Conservation (phyloP, 2,329 filamentous ascomycete genomes). For the Calonectria hongkongensis region DNA sequence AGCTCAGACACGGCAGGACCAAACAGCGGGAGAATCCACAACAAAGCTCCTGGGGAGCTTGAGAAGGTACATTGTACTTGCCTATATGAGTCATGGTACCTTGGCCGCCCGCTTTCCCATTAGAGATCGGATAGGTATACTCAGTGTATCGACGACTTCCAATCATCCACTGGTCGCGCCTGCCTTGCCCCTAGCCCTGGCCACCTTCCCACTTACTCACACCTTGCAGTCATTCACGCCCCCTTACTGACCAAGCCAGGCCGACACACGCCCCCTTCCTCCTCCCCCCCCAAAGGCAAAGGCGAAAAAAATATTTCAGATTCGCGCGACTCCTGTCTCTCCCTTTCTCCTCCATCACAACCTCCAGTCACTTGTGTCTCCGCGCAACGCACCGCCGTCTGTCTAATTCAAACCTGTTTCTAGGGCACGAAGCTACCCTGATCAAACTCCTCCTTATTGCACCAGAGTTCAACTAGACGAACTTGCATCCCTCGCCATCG, state of each 20-base stretch:
- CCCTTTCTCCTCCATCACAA: slow-evolving; percentile 65
- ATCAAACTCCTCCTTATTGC: slow-evolving; percentile 74
- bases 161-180: slow-evolving; percentile 41
- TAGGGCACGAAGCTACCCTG: slow-evolving; percentile 96
- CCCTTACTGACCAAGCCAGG: slow-evolving; percentile 46
- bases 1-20: slow-evolving; percentile 41
- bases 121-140: background rate
- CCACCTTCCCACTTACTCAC: slow-evolving; percentile 54
- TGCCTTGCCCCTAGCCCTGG: slow-evolving; percentile 53
- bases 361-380: slow-evolving; percentile 67
- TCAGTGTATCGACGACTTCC: slow-evolving; percentile 25
- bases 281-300: slow-evolving; percentile 52
- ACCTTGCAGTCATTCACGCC: slow-evolving; percentile 51
- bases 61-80: slow-evolving; percentile 20
- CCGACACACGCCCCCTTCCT: slow-evolving; percentile 52
- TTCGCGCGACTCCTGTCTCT: slow-evolving; percentile 56
- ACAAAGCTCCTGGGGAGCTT: slow-evolving; percentile 37
- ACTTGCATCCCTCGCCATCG: slow-evolving; percentile 63
- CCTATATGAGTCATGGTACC: slow-evolving; percentile 25
- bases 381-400: slow-evolving; percentile 69
- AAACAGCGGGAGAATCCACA: slow-evolving; percentile 42
- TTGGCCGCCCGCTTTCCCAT: background rate
- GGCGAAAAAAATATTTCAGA: slow-evolving; percentile 66
- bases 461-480: slow-evolving; percentile 79
- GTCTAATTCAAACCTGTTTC: slow-evolving; percentile 69